These are phyloP conservation scores for Alternaria sp. DNA, from an alignment of 2,329 filamentous ascomycete genomes.

Conservation along the genomic window DNA sequence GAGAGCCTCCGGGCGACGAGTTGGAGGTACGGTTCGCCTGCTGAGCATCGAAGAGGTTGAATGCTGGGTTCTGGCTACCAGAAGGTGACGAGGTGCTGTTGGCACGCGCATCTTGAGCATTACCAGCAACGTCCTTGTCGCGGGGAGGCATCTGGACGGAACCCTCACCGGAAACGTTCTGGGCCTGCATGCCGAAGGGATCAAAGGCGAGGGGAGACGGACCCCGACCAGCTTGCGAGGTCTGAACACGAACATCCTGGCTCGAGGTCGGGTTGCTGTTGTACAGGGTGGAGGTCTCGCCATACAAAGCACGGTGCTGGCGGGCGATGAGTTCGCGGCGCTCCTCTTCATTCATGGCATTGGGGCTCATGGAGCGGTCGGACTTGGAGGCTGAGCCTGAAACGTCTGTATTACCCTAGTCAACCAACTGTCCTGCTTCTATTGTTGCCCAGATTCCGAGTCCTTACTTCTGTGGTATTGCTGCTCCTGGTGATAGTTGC, in stretches of 20 bases:
- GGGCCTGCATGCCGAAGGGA: slow-evolving; percentile 64
- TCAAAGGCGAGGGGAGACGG: slow-evolving; percentile 84
- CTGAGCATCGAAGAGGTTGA: slow-evolving; percentile 62
- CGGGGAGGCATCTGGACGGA: slow-evolving; percentile 61
- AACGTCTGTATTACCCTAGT: slow-evolving; percentile 72
- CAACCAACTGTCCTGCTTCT: slow-evolving; percentile 52
- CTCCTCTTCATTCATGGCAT: slow-evolving; percentile 91
- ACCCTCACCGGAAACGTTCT: slow-evolving; percentile 61
- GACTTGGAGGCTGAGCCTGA: slow-evolving; percentile 78
- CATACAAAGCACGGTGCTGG: slow-evolving; percentile 93
- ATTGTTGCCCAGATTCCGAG: slow-evolving; percentile 75
- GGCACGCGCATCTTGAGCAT: slow-evolving; percentile 70
- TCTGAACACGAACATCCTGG: slow-evolving; percentile 68
- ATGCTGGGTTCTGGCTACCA: slow-evolving; percentile 64
- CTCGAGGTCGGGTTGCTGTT: slow-evolving; percentile 72
- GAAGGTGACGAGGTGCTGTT: slow-evolving; percentile 89
- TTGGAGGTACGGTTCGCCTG: slow-evolving; percentile 80
- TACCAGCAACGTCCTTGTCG: slow-evolving; percentile 55
- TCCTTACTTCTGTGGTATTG: slow-evolving; percentile 99
- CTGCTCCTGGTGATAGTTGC: slow-evolving; percentile 99
- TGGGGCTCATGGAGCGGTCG: slow-evolving; percentile 84
- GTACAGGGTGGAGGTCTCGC: slow-evolving; percentile 73
- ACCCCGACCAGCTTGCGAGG: slow-evolving; percentile 70
- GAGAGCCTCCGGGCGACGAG: slow-evolving; percentile 84
- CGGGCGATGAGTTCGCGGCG: slow-evolving; percentile 95